Evolutionary conservation across 306 rosid species (phyloP).

Genomic region (Ormosia emarginata): DNA sequence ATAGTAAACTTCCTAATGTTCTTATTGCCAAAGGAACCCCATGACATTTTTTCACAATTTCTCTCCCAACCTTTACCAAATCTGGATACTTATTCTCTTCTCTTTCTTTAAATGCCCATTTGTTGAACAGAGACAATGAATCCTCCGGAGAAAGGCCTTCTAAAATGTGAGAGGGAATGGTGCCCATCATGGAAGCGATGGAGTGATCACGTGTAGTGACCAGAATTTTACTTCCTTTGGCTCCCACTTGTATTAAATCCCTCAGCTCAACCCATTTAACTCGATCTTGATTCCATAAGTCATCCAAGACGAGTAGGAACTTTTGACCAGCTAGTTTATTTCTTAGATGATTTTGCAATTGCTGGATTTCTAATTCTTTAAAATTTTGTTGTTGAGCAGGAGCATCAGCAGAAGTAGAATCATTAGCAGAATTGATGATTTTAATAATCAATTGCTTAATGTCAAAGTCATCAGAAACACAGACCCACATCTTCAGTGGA

Average conservation of each 20-base stretch:
- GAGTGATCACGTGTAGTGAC: not conserved
- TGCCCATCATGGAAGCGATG: slow-evolving; percentile 13
- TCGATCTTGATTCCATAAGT: slow-evolving; percentile 9
- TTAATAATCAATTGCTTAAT: not conserved
- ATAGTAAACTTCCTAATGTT: slow-evolving; percentile 29
- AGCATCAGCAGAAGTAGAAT: not conserved
- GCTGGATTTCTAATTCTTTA: not conserved
- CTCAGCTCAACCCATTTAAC: slow-evolving; percentile 8
- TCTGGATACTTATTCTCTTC: slow-evolving; percentile 6
- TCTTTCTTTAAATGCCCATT: slow-evolving; percentile 32
- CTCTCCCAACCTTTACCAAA: slow-evolving; percentile 4
- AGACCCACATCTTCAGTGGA: slow-evolving; percentile 20
- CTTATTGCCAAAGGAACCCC: slow-evolving; percentile 39
- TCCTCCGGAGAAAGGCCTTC: not conserved
- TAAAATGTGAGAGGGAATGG: not conserved
- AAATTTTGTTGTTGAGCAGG: not conserved
- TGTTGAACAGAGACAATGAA: slow-evolving; percentile 22
- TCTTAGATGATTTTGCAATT: not conserved
- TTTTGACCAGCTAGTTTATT: slow-evolving; percentile 17
- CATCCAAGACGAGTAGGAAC: slow-evolving; percentile 6
- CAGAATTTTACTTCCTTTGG: not conserved
- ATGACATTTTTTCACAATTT: slow-evolving; percentile 25
- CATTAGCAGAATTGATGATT: slow-evolving; percentile 12
- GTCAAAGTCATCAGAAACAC: slow-evolving; percentile 11
- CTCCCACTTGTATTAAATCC: not conserved